Base-by-base conservation (phyloP, 495 filamentous ascomycete species). In the Lasiosphaeria ovina region DNA sequence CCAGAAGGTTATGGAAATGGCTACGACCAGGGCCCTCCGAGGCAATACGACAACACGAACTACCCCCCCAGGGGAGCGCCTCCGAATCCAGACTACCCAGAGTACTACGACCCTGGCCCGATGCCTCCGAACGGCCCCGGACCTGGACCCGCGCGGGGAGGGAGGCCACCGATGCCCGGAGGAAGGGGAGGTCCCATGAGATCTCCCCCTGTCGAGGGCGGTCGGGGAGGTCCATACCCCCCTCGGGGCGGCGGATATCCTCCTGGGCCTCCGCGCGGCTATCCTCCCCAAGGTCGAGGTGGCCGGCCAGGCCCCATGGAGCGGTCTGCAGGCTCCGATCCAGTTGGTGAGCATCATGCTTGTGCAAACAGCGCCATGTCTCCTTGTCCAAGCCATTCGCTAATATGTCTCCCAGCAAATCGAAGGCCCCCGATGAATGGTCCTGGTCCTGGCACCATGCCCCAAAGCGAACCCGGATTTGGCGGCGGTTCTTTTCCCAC, bases 401-500 rank as follows among this genome's bases (percentile, higher is more conserved):
- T 65, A 45, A 69, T 36, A 11, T 10, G 24, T 51, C 33, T 12
- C 34, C 10, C 51, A 78, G 73, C 57, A 6, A 70, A 73, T 51
- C 73, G 68, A 7, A 66, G 72, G 31, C 70, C 71, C 35, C 58
- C 67, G 12, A 68, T 75, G 65, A 64, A 66, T 42, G 69, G 58
- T 33, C 49, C 57, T 11, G 59, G 62, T 2, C 61, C 65, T 2
- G 40, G 54, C 24, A 51, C 63, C 3, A 53, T 57, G 35, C 70
- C 64, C 42, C 81, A 85, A 8, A 77, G 79, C 10, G 76, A 76
- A 4, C 66, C 77, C 45, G 72, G 81, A n/a, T 87, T 83, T 67
- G 87, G 62, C 4, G 58, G 88, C 50, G 87, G 85, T 62, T 83
- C 87, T 4, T 91, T 89, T 60, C 86, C 89, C 11, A 76, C 80